Percentiles rank a stretch among this genome's conserved stretches.
phyloP scores from a whole-genome alignment of 768 basidiomycete genomes.

The Lanmaoa pseudosensibilis region DNA sequence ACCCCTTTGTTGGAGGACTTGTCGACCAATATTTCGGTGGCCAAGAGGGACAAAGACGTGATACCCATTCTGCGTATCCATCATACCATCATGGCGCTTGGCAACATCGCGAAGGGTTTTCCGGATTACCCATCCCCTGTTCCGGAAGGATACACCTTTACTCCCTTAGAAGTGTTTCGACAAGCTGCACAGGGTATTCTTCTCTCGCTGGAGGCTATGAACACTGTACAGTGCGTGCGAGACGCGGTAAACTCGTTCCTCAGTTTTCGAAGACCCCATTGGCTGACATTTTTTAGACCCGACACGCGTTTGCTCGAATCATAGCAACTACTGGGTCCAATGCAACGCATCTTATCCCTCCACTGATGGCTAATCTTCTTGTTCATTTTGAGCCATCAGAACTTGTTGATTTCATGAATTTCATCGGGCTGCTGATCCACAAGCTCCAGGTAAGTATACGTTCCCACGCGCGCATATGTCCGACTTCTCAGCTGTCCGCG shows the following conservation, averaged over 20 bases:
- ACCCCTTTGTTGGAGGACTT: slow-evolving; percentile 80
- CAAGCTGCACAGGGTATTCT: slow-evolving; percentile 86
- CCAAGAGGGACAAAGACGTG: slow-evolving; percentile 62
- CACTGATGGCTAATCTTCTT: slow-evolving; percentile 87
- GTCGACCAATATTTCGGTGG: slow-evolving; percentile 52
- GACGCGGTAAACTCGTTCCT: slow-evolving; percentile 70
- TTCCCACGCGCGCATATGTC: neutral
- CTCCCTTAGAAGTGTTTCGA: slow-evolving; percentile 76
- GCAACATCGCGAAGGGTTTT: slow-evolving; percentile 94
- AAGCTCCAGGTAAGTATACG: slow-evolving; percentile 70
- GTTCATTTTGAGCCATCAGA: slow-evolving; percentile 91
- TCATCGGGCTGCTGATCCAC: slow-evolving; percentile 88
- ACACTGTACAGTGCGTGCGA: slow-evolving; percentile 78
- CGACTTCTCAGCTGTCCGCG: neutral
- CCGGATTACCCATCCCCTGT: slow-evolving; percentile 81
- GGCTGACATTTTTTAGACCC: slow-evolving; percentile 54
- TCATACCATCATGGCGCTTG: slow-evolving; percentile 91
- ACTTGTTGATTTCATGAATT: slow-evolving; percentile 92
- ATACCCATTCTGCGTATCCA: slow-evolving; percentile 85
- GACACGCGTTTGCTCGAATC: slow-evolving; percentile 91
- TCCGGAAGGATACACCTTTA: slow-evolving; percentile 64
- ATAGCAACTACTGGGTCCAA: slow-evolving; percentile 85
- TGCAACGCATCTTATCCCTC: slow-evolving; percentile 84
- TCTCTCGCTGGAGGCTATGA: slow-evolving; percentile 86
- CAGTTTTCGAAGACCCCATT: neutral